phyloP scores from a whole-genome alignment of 1,284 basidiomycete genomes.

The Ceratobasidium sp. region DNA sequence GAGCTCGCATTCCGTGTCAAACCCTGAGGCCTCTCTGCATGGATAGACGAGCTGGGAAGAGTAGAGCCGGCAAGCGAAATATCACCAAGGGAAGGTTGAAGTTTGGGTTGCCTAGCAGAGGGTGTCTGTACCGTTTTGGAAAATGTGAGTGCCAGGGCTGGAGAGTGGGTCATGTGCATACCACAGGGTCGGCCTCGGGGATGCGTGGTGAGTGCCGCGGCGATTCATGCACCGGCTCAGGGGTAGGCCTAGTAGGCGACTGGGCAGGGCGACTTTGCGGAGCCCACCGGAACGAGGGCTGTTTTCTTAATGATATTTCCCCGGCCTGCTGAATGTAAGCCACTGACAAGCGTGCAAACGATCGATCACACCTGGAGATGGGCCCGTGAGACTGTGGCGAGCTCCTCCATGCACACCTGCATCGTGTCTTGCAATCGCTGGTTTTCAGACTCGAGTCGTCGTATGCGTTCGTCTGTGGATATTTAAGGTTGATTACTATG shows the following conservation, averaged over 20 bases:
- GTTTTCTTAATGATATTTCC: conserved; percentile 59
- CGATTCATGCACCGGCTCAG: conserved; percentile 59
- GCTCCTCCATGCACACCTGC: conserved; percentile 68
- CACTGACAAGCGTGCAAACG: conserved; percentile 4
- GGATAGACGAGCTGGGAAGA: background rate
- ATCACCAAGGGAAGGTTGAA: conserved; percentile 32
- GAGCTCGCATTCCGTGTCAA: conserved; percentile 38
- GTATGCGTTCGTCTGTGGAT: conserved; percentile 68
- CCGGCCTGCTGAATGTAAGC: conserved; percentile 53
- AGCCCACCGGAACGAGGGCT: conserved; percentile 82
- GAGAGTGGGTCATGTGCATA: conserved; percentile 12
- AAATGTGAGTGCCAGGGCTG: background rate
- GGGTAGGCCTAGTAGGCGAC: conserved; percentile 74
- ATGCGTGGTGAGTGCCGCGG: conserved; percentile 77
- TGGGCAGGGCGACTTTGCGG: conserved; percentile 70
- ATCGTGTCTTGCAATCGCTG: conserved; percentile 66
- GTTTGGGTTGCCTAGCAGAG: conserved; percentile 35
- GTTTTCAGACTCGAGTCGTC: conserved; percentile 76
- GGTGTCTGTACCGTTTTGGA: background rate
- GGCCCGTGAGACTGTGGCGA: conserved; percentile 49
- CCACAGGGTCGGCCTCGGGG: conserved; percentile 66
- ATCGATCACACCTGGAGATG: conserved; percentile 21
- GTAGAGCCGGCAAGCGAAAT: conserved; percentile 1
- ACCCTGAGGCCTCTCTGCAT: conserved; percentile 27
- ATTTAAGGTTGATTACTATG: conserved; percentile 19